Base-by-base conservation (phyloP, 208 protist genomes). In the Trichomonas tenax region DNA sequence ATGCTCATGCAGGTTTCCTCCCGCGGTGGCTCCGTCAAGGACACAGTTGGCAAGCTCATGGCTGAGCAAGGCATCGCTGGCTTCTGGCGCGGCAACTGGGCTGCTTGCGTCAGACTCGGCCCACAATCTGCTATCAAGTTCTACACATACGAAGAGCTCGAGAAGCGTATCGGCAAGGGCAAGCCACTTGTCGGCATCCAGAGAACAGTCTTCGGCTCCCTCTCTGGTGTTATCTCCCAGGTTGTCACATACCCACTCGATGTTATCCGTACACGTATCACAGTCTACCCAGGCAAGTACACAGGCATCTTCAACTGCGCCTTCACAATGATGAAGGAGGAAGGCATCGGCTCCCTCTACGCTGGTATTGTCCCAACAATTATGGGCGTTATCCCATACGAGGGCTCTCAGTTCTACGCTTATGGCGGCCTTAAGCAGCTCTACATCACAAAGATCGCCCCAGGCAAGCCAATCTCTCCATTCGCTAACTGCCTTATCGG, bases 121-220 rank as follows among this genome's bases (percentile, higher is more conserved):
- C 93, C 93, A 82, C 51, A 96, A 82, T 40, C 93, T 9, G 93
- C 93, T 26, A 96, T 96, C 49, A 63, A 96, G 34, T 96, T 96
- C 51, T 63, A 44, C 38, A 17, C 93, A 11, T 96, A 45, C 44
- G 93, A 96, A 34, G 49, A 81, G 82, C 11, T 82, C 49, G 23
- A 96, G 26, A 82, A 41, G 40, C 38, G 49, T 2, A 46, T 96
- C 14, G 49, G 93, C 36, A 21, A 82, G 23, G 51, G 51, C 31
- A 63, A 81, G 38, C 49, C 93, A 82, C 51, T 96, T 21, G 23
- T 36, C 31, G 49, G 51, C 11, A 48, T 96, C 49, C 49, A 96
- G 63, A 81, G 93, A 82, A 63, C 51, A 81, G 26, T 81, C 34
- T 49, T 49, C 38, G 93, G 93, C 26, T 23, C 49, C 0, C 8